Base-by-base conservation (phyloP, 805 yeast genomes). In the Schwanniomyces sp. region DNA sequence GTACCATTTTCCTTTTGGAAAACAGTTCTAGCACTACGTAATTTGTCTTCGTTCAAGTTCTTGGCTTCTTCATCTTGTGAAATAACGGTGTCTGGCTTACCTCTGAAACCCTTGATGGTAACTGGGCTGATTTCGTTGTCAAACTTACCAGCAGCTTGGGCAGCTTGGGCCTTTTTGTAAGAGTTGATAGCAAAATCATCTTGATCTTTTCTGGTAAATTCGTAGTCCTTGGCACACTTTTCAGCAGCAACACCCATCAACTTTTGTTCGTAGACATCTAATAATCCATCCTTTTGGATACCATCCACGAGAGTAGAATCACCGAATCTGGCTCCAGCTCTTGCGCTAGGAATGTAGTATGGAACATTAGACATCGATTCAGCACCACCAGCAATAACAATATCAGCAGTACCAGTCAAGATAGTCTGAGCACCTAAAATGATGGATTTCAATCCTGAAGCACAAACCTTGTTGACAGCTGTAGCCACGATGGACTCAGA, bases 221-320 rank as follows among this genome's bases (percentile, higher is more conserved):
- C 66, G 72, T 89, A 84, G 64, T 91, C 96, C 46, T 74, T 75
- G 39, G 98, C 98, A 75, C 97, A 91, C 68, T 91, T 91, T 74
- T 94, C 99, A 55, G 96, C 99, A 56, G 94, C 91, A 49, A 88
- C 88, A 66, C 99, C 99, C 99, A 94, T 94, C 54, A 96, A 88
- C 56, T 77, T 70, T 55, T 85, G 82, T 58, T 86, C 88, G 73
- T 91, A 94, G 30, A 94, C 98, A 69, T 94, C 99, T 66, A 82
- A 78, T 58, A 94, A 77, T 60, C 99, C 99, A 70, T 94, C 99
- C 64, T 85, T 85, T 68, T 86, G 88, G 51, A 94, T 72, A 63
- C 97, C 98, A 65, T 94, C 99, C 41, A 91, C 83, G 53, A 92
- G 58, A 18, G 76, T 57, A 45, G 84, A 70, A 54, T 88, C 92